Conservation (phyloP, 1,284 basidiomycete genomes). For the Irpex rosettiformis region DNA sequence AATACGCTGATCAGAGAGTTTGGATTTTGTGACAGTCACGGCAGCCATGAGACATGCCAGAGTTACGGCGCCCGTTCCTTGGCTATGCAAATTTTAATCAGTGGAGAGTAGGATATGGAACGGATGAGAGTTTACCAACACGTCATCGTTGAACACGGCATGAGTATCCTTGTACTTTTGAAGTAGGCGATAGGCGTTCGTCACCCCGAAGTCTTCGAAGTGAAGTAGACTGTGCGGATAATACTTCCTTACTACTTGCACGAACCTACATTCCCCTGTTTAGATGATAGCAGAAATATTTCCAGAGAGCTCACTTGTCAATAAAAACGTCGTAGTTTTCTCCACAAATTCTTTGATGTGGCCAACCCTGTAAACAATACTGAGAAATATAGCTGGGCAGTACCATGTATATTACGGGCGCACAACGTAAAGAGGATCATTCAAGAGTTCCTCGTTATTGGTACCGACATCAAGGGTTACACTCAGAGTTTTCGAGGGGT, state of each 20-base stretch:
- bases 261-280: slow-evolving; percentile 29
- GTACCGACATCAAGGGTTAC: slow-evolving; percentile 80
- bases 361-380: slow-evolving; percentile 53
- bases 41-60: slow-evolving; percentile 77
- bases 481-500: slow-evolving; percentile 64
- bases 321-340: slow-evolving; percentile 66
- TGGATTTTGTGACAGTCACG: slow-evolving; percentile 67
- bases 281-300: neutral
- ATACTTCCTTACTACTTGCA: slow-evolving; percentile 42
- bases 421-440: slow-evolving; percentile 69
- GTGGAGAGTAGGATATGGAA: slow-evolving; percentile 2
- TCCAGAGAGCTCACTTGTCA: slow-evolving; percentile 46
- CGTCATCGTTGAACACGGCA: slow-evolving; percentile 79
- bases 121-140: slow-evolving; percentile 39
- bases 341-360: slow-evolving; percentile 58
- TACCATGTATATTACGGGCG: too few relatives aligned
- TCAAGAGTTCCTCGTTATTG: slow-evolving; percentile 60
- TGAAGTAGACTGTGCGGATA: slow-evolving; percentile 56
- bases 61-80: slow-evolving; percentile 85
- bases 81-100: slow-evolving; percentile 38
- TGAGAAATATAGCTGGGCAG: too few relatives aligned
- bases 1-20: slow-evolving; percentile 71
- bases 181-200: slow-evolving; percentile 72
- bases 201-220: slow-evolving; percentile 77
- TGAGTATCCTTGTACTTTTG: slow-evolving; percentile 65